Evolutionary conservation across 2,329 filamentous ascomycete genomes (phyloP).

Genomic region (Calonectria crousiana): DNA sequence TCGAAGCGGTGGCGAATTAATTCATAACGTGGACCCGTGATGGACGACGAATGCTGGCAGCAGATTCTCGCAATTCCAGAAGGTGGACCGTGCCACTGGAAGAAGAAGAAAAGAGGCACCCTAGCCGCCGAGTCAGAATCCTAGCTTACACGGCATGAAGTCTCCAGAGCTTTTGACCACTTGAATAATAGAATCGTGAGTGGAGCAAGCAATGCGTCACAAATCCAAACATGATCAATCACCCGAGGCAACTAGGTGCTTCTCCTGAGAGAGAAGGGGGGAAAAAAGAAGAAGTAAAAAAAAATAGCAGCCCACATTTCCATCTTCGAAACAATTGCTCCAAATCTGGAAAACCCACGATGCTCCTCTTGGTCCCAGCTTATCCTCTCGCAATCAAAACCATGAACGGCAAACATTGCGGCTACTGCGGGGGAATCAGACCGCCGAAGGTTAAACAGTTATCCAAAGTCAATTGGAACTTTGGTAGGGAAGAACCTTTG

Average conservation of each 20-base stretch:
- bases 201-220: background rate
- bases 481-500: background rate
- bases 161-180: background rate
- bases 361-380: background rate
- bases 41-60: background rate
- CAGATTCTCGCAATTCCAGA: background rate
- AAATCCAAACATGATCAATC: background rate
- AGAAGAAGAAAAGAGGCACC: background rate
- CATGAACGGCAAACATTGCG: background rate
- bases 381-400: background rate
- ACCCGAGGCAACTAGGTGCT: background rate
- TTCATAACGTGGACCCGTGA: slow-evolving; percentile 8
- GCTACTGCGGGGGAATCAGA: background rate
- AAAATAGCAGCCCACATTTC: background rate
- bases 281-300: background rate
- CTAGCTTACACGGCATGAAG: background rate
- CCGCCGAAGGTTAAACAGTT: background rate
- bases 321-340: background rate
- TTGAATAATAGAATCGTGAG: background rate
- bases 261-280: background rate
- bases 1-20: slow-evolving; percentile 18
- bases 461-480: background rate
- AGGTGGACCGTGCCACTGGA: slow-evolving; percentile 2
- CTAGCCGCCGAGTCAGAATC: background rate
- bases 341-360: background rate